Percentiles rank a stretch among this genome's conserved stretches.
Conservation (phyloP, 305 asterid genomes). For the Fraxinus sp. region DNA sequence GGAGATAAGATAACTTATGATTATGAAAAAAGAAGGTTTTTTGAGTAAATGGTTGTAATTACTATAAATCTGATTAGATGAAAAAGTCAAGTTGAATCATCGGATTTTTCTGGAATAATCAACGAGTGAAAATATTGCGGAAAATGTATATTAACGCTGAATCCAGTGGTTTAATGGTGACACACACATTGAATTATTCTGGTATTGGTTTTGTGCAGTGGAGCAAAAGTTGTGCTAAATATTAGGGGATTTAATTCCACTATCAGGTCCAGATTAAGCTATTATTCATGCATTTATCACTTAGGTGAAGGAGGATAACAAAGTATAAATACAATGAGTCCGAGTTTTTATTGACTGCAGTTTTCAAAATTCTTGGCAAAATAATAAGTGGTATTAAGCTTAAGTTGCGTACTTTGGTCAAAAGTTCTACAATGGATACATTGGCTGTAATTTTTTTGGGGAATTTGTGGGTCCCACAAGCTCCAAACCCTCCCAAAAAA, state of each 20-base stretch:
- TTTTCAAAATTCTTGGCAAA: conserved; percentile 5
- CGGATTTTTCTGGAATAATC: background rate
- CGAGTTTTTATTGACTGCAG: background rate
- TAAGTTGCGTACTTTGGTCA: background rate
- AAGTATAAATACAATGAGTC: background rate
- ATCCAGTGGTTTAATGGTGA: background rate
- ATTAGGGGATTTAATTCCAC: conserved; percentile 1
- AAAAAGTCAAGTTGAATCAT: background rate
- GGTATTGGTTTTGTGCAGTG: background rate
- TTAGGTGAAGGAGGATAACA: background rate
- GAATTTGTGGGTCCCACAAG: background rate
- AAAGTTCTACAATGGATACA: background rate
- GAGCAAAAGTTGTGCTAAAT: background rate
- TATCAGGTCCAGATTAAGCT: conserved; percentile 3
- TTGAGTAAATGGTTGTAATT: background rate
- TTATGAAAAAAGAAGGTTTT: background rate
- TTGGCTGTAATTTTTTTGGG: background rate
- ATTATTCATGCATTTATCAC: conserved; percentile 2
- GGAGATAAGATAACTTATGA: background rate
- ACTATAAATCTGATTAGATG: conserved; percentile 9
- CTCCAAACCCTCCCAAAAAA: background rate
- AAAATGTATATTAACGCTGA: background rate
- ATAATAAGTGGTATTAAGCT: conserved; percentile 8
- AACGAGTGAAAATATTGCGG: background rate
- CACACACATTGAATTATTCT: background rate